phyloP scores from a whole-genome alignment of 345 rosid genomes.

The Lenwebbia sp. region DNA sequence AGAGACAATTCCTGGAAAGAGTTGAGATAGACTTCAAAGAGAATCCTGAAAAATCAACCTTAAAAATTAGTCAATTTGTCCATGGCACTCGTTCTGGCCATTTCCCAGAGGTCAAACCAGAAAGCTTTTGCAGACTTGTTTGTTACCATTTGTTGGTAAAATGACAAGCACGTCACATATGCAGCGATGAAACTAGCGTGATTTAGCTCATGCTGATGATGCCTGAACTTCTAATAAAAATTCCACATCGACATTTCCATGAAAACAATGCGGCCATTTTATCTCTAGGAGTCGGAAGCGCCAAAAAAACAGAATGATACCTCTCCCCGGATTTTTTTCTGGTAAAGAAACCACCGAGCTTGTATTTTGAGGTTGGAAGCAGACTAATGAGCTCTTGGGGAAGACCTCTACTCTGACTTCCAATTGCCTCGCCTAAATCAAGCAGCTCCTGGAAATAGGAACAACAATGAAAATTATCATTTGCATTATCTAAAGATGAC shows the following conservation, averaged over 20 bases:
- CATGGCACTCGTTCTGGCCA: not conserved
- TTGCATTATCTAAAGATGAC: not conserved
- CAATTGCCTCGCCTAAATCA: conserved; percentile 62
- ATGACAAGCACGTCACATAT: not conserved
- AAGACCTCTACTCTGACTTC: conserved; percentile 58
- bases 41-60: not conserved
- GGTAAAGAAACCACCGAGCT: conserved; percentile 40
- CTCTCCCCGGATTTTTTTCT: conserved; percentile 47
- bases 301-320: conserved; percentile 11
- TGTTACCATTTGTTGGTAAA: not conserved
- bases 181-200: not conserved
- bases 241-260: not conserved
- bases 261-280: not conserved
- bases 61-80: not conserved
- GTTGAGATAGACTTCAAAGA: not conserved
- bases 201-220: not conserved
- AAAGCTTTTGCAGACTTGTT: not conserved
- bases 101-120: not conserved
- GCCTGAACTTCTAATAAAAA: not conserved
- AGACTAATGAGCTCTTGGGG: conserved; percentile 38
- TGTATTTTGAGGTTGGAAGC: conserved; percentile 60
- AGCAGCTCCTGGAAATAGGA: conserved; percentile 42
- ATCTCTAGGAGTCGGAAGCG: not conserved
- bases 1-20: not conserved
- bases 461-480: not conserved